phyloP scores from a whole-genome alignment of 345 rosid genomes.

The Syzygium jambos region DNA sequence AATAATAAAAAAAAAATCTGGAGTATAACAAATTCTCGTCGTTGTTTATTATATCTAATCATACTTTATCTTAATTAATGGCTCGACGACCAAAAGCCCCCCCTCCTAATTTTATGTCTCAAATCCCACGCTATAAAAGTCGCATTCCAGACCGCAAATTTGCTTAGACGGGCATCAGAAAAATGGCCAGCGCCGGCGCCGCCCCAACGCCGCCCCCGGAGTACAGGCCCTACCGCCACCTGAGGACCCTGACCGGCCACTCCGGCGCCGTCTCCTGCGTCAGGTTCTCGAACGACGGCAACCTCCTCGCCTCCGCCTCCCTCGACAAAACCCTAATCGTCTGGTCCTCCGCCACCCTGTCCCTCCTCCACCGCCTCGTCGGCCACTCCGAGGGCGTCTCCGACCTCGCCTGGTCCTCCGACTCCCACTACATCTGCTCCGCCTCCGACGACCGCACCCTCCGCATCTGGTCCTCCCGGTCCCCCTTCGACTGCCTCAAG shows the following conservation, averaged over 20 bases:
- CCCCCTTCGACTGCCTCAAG: constrained; percentile 81
- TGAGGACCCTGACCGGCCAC: constrained; percentile 58
- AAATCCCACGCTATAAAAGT: not conserved
- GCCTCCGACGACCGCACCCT: constrained; percentile 89
- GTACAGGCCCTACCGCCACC: constrained; percentile 56
- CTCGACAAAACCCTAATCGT: constrained; percentile 75
- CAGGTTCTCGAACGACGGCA: constrained; percentile 85
- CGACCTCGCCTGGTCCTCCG: constrained; percentile 94
- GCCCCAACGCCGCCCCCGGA: constrained; percentile 10
- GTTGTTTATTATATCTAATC: not conserved
- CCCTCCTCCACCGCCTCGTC: constrained; percentile 50
- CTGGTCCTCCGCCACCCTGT: constrained; percentile 54
- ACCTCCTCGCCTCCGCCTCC: constrained; percentile 79
- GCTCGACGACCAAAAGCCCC: not conserved
- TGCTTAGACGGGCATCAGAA: not conserved
- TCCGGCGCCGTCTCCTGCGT: constrained; percentile 75
- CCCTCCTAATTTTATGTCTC: not conserved
- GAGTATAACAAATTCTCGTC: too few relatives aligned
- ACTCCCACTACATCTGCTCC: constrained; percentile 92
- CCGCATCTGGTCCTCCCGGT: constrained; percentile 90
- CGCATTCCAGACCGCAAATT: not conserved
- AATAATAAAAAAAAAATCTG: not conserved
- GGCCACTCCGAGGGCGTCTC: constrained; percentile 81
- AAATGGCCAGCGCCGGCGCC: constrained; percentile 11
- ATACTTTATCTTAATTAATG: not conserved